These are phyloP conservation scores for Aspergillus coremiiformis DNA, from an alignment of 495 filamentous ascomycete genomes.

Conservation along the genomic window DNA sequence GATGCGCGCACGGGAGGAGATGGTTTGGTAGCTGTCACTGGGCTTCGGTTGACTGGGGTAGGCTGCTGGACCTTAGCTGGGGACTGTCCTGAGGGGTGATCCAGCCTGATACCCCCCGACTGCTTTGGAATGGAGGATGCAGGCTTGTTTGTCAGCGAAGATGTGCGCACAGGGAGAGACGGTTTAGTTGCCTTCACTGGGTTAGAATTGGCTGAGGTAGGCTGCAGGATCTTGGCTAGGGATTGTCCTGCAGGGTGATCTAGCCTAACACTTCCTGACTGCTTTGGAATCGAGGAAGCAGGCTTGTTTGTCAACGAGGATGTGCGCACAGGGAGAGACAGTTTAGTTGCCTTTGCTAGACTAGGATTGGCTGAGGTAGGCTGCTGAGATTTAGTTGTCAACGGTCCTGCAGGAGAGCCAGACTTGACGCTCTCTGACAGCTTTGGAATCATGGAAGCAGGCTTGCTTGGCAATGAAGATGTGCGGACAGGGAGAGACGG, in stretches of 20 bases:
- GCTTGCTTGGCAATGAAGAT: neutral
- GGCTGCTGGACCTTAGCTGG: neutral
- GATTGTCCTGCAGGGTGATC: too few species aligned
- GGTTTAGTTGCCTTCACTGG: neutral
- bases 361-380: too few species aligned
- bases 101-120: neutral
- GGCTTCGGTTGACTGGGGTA: neutral
- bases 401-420: neutral
- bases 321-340: too few species aligned
- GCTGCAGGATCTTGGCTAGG: too few species aligned
- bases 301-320: neutral
- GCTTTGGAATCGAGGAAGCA: neutral
- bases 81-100: neutral
- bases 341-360: too few species aligned
- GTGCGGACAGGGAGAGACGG: neutral
- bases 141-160: too few species aligned
- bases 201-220: too few species aligned
- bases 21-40: neutral
- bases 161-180: neutral
- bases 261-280: too few species aligned
- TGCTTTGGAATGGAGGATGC: neutral
- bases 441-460: neutral
- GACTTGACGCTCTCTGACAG: neutral
- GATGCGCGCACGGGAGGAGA: neutral
- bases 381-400: neutral